Base-by-base conservation (phyloP, 2,329 filamentous ascomycete genomes). In the Arthrobotrys iridis region DNA sequence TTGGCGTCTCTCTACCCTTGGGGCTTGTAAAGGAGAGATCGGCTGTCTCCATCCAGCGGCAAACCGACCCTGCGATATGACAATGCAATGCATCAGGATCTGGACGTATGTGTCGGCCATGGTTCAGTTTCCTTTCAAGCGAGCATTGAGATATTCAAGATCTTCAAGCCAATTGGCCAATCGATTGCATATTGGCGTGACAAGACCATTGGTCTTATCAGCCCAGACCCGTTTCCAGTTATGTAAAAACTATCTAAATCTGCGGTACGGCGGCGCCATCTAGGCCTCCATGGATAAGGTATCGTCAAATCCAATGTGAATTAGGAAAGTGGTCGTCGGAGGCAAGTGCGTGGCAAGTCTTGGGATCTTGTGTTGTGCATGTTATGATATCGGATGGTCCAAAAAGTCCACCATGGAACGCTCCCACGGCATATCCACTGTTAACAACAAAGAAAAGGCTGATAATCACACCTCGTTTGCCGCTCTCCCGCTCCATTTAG, bases 271-370 rank as follows among this genome's bases (percentile, higher is more conserved):
- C 8, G 48, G 28, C 22, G 20, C 28, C 48, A 26, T 59, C 48
- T 74, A 74, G 68, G 68, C 68, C 52, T 37, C 68, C 60, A 46
- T 62, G 50, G 50, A 66, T 45, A 55, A 50, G 52, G 48, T 55
- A 75, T 35, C 30, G 28, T 58, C 30, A 48, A 57, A 40, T 45
- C 63, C 57, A 59, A 28, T 28, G 63, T 63, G 33, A 20, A 75
- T 66, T 68, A 75, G 71, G 71, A 63, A 75, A 75, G 71, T 75
- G 57, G 46, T 48, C 59, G n/a, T 52, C 33, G 37, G 59, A 59
- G 63, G 20, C 24, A 59, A 59, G n/a, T 26, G 45, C 48, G 58
- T 63, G 57, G 57, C 58, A 64, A 50, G 62, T 45, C 40, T 55
- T 55, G 37, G 18, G 45, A 55, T 50, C 33, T 73, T 74, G 70